Base-by-base conservation (phyloP, 2,329 filamentous ascomycete species). In the Aspergillus niger region DNA sequence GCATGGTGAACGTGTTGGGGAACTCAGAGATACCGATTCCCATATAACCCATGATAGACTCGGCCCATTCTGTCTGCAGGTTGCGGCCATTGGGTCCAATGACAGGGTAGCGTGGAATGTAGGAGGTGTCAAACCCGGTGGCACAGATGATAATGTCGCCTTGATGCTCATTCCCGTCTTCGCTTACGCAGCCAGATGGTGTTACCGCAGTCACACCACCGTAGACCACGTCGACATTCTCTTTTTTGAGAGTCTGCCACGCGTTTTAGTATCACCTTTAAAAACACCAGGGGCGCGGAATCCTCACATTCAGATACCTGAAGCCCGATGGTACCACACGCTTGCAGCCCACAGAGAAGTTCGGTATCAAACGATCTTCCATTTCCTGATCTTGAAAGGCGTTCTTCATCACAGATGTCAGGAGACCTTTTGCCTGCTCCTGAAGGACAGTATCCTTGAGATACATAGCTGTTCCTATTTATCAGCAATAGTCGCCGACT, bases 21-120 rank as follows among this genome's bases (percentile, higher is more conserved):
- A 82, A 81, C 2, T 77, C 74, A 0, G 79, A 74, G 5, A 77
- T 79, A 0, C 78, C 77, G 8, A 82, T 65, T 5, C 80, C 80
- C 4, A 83, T 67, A 68, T 84, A 84, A 5, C 74, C 76, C 30
- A 75, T 72, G 13, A 77, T 70, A 15, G 74, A 71, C 17, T 74
- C 66, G 10, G 72, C 70, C 81, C 80, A 83, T 22, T 77, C 72
- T 56, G 81, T 78, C 36, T 79, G 74, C 5, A 84, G 73, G 48
- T 79, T 76, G 36, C 71, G 60, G 5, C 76, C 77, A 4, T 70
- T 66, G 13, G 72, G 72, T 3, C 73, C 75, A 22, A 76, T 68
- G 11, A 82, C 71, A 3, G 75, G 78, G 67, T 82, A 84, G 2
- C 74, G 74, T 2, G 81, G 80, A 47, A 72, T 70, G 68, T 79